A percentile compares a stretch with the other conserved stretches of the same genome.
Conservation (phyloP, 1,139 yeast genomes). For the Pichia sp. region DNA sequence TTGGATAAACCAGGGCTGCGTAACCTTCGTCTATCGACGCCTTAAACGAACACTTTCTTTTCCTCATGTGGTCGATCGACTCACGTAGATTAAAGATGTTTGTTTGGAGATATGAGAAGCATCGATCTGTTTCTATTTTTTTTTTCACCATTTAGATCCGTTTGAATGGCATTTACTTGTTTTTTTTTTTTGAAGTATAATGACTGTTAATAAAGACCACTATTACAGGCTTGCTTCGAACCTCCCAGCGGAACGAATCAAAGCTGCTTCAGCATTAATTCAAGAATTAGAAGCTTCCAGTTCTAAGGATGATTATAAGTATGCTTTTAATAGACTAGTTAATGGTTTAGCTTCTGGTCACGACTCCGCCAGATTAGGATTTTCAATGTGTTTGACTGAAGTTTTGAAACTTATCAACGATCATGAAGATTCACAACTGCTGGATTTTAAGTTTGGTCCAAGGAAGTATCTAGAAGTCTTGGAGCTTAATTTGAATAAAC, state of each 20-base stretch:
- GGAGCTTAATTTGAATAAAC: constrained; percentile 32
- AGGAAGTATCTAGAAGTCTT: constrained; percentile 37
- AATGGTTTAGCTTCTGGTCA: constrained; percentile 78
- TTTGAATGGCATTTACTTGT: background rate
- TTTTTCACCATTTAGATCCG: background rate
- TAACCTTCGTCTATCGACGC: constrained; percentile 15
- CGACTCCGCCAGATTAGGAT: constrained; percentile 82
- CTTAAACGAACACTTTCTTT: background rate
- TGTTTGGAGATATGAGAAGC: background rate
- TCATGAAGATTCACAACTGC: background rate
- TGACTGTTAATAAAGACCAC: constrained; percentile 61
- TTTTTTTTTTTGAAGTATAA: background rate
- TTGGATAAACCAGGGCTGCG: constrained; percentile 9
- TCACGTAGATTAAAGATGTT: too few species aligned
- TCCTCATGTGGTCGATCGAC: background rate
- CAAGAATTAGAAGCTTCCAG: constrained; percentile 44
- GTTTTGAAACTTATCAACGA: constrained; percentile 20
- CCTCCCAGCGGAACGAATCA: constrained; percentile 59
- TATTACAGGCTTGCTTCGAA: constrained; percentile 78
- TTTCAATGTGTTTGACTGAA: constrained; percentile 83
- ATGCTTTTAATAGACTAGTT: constrained; percentile 69
- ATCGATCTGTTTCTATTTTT: background rate
- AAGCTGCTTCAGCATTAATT: constrained; percentile 62
- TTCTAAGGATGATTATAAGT: constrained; percentile 59
- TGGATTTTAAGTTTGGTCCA: background rate